Percentiles rank a stretch among this genome's conserved stretches.
Conservation (phyloP, 2,329 filamentous ascomycete genomes). For the Ceratocystis cacaofunesta region DNA sequence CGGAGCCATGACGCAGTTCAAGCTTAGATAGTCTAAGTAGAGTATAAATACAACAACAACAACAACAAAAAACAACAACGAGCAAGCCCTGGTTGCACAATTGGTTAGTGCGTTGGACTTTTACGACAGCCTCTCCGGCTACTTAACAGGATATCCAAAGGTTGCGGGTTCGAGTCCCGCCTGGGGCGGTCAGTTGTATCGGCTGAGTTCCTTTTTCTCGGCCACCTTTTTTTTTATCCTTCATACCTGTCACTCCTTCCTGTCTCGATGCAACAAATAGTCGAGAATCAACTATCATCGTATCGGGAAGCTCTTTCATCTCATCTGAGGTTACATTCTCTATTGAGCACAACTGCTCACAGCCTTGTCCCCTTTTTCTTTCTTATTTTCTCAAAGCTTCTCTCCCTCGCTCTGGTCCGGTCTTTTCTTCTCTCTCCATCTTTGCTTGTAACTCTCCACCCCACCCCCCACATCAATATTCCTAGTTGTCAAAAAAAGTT, state of each 20-base stretch:
- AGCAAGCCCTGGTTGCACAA: too few relatives aligned
- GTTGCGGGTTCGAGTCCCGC: slow-evolving; percentile 20
- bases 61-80: too few relatives aligned
- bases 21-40: too few relatives aligned
- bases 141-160: slow-evolving; percentile 17
- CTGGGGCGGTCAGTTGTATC: slow-evolving; percentile 15
- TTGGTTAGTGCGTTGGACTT: slow-evolving; percentile 20
- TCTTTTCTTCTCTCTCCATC: not conserved
- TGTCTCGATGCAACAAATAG: not conserved
- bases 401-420: not conserved
- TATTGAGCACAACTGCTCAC: not conserved
- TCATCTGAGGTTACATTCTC: not conserved
- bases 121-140: slow-evolving; percentile 10
- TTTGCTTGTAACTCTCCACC: not conserved
- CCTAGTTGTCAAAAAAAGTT: slow-evolving; percentile 2
- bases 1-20: too few relatives aligned
- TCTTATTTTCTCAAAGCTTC: not conserved
- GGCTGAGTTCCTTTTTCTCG: not conserved
- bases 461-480: not conserved
- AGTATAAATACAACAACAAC: too few relatives aligned
- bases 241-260: not conserved
- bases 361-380: not conserved
- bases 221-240: not conserved
- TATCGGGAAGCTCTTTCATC: not conserved
- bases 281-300: not conserved